Percentiles rank a stretch among this genome's conserved stretches.
phyloP scores from a whole-genome alignment of 768 basidiomycete species.

The Pholiota microspora region DNA sequence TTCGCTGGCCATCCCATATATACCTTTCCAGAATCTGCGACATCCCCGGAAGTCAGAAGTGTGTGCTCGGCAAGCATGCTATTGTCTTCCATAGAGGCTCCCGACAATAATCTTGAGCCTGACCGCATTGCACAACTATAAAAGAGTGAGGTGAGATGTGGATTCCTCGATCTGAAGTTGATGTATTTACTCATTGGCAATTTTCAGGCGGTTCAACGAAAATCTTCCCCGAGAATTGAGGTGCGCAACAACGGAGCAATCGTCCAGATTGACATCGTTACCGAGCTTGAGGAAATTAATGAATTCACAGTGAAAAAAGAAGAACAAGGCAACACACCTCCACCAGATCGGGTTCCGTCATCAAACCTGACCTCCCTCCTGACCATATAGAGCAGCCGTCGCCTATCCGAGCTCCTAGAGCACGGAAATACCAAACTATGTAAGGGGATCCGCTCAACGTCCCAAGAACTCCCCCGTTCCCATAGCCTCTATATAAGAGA shows the following conservation, averaged over 20 bases:
- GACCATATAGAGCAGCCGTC: constrained; percentile 38
- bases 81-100: constrained; percentile 48
- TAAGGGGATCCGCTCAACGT: constrained; percentile 39
- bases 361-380: constrained; percentile 38
- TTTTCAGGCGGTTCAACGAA: constrained; percentile 38
- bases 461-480: constrained; percentile 38
- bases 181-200: constrained; percentile 36
- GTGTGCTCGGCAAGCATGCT: constrained; percentile 50
- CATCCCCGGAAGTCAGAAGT: constrained; percentile 44
- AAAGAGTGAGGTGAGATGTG: not conserved
- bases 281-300: constrained; percentile 29
- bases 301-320: not conserved
- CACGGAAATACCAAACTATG: constrained; percentile 44
- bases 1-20: constrained; percentile 47
- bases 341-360: constrained; percentile 49
- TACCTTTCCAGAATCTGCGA: constrained; percentile 35
- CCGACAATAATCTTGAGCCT: constrained; percentile 45
- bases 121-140: constrained; percentile 40
- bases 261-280: constrained; percentile 41
- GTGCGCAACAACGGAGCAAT: constrained; percentile 47
- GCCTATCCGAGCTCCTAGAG: constrained; percentile 43
- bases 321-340: constrained; percentile 24
- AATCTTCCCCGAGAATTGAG: constrained; percentile 48
- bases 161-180: too few species aligned
- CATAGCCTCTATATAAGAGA: constrained; percentile 39